Base-by-base conservation (phyloP, 139 green algal species). In the Dunaliella primolecta region DNA sequence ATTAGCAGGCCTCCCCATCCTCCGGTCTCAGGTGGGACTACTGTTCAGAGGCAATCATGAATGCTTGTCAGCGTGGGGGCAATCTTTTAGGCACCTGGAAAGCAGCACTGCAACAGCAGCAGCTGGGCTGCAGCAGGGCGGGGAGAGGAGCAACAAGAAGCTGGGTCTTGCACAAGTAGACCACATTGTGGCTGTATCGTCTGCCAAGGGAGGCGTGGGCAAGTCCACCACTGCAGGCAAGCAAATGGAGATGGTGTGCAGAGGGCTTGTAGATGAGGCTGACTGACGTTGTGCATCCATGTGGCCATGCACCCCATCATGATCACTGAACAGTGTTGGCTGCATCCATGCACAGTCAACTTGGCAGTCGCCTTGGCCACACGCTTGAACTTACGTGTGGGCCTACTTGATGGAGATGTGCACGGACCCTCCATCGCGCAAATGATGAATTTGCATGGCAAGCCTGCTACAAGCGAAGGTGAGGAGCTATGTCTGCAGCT, bases 381-480 rank as follows among this genome's bases (percentile, higher is more conserved):
- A 1, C 75, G 75, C 1, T 75, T 91, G 55, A 86, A 88, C 2
- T 89, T 97, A 82, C 87, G 86, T 0, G 95, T 99, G 37, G 96
- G 96, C 0, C 82, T 99, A 20, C 80, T 99, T 38, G 96, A 99
- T 88, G 96, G 95, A 0, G 96, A 99, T 77, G 94, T 99, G 15
- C 96, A 96, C 83, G 96, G 96, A 0, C 96, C 96, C 23, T 98
- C 94, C 0, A 81, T 98, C 0, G 95, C 93, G 0, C 91, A 85
- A 0, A 90, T 99, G 85, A 96, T 99, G 91, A 93, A 94, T 80
- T 81, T 99, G 7, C 21, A 74, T 2, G 94, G 94, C 32, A 90
- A 89, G 76, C 92, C 93, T 36, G 35, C 46, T 21, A 79, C 85
- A 1, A 86, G 81, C 36, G 32, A 3, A 86, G 81, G 81, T 85